Evolutionary conservation across 2,329 filamentous ascomycete genomes (phyloP), one percentile per base, ranked within the genome.

Genomic region (Dactylonectria macrodidyma): DNA sequence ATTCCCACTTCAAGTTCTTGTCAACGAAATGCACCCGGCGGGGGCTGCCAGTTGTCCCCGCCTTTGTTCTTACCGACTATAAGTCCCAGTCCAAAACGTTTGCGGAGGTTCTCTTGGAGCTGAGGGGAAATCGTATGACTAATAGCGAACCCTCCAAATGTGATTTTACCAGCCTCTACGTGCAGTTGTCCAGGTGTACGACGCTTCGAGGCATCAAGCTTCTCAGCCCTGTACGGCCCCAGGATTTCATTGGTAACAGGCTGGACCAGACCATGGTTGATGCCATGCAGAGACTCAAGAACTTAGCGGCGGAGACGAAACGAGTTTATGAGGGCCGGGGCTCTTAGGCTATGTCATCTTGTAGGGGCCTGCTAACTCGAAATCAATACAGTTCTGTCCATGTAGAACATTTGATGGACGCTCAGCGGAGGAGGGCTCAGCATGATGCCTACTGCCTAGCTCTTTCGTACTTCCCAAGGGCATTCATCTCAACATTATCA

Each of bases 221-320:
- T 7, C 56, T 65, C 2, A 60, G 46, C 55, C 48, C 54, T 38
- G 24, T 65, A 11, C 63, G 58, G 10, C 48, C 51, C 11, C 38
- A 59, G 51, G 63, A 66, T 38, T 66, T 62, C 58, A 6, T 66
- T 24, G 44, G 63, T 7, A 66, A 66, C 41, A 62, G 62, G 48
- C 58, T 19, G 12, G 63, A 66, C 44, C 33, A 50, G 10, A 50
- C 26, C 9, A 66, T 66, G 3, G 9, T 66, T 41, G 51, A 46
- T 51, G 63, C 51, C 57, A 66, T 66, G 50, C 57, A 41, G 54
- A 66, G 63, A 46, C 19, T 66, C 3, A 26, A 14, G 19, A 19
- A 66, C 34, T 57, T 66, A 9, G 63, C 50, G 14, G 51, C 14
- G 34, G 63, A 66, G 50, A 66, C 57, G n/a, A 57, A 50, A 46